Conservation (phyloP, 2,329 filamentous ascomycete genomes). For the Colletotrichum endophyticum region DNA sequence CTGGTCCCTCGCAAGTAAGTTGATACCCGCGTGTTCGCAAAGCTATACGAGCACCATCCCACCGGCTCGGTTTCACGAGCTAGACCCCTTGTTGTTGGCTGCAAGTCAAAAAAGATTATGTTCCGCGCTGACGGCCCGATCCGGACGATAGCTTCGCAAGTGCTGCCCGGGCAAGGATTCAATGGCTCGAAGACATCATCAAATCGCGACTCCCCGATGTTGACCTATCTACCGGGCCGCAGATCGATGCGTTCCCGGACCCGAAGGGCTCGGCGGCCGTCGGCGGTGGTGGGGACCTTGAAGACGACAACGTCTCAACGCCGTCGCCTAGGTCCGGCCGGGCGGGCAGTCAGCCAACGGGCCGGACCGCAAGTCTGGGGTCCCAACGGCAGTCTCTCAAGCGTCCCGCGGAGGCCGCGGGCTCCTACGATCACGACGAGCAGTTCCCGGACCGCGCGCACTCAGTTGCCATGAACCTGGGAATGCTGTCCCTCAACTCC, state of each 20-base stretch:
- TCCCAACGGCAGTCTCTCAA: background rate
- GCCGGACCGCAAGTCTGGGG: background rate
- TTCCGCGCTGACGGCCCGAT: background rate
- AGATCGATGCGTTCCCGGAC: conserved; percentile 26
- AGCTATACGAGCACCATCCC: background rate
- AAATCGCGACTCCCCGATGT: conserved; percentile 29
- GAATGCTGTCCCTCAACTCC: conserved; percentile 40
- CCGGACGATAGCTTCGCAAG: conserved; percentile 21
- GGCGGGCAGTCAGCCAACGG: background rate
- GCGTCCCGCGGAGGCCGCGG: background rate
- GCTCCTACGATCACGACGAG: conserved; percentile 50
- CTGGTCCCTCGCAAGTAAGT: conserved; percentile 38
- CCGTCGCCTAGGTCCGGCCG: background rate
- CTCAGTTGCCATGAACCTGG: conserved; percentile 37
- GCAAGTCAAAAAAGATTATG: background rate
- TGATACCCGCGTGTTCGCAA: background rate
- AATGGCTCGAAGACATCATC: conserved; percentile 38
- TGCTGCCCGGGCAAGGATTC: conserved; percentile 32
- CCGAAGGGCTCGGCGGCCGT: background rate
- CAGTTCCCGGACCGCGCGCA: conserved; percentile 54
- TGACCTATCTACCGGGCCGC: conserved; percentile 31
- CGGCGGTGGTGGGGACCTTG: conserved; percentile 8
- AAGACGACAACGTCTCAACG: background rate
- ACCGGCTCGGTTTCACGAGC: background rate
- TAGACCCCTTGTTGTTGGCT: background rate